A percentile compares a stretch with the other conserved stretches of the same genome.
These are phyloP conservation scores for Cladorrhinum sp. DNA, from an alignment of 2,329 filamentous ascomycete genomes.

Conservation along the genomic window DNA sequence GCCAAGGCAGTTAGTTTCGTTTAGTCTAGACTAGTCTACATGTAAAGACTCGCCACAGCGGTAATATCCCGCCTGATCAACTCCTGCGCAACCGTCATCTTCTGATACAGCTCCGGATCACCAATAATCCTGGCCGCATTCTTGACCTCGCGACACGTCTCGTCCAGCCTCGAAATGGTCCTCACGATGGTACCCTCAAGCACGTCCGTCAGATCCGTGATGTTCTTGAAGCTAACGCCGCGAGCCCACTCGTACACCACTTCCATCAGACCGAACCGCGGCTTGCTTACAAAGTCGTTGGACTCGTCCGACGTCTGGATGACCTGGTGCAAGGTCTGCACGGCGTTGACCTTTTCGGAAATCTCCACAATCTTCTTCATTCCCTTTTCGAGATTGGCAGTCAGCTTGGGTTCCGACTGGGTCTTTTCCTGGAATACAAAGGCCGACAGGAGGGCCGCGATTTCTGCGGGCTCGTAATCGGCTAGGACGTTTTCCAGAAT, in stretches of 20 bases:
- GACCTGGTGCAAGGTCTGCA: constrained; percentile 88
- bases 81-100: constrained; percentile 97
- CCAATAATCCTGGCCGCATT: constrained; percentile 94
- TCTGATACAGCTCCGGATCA: constrained; percentile 86
- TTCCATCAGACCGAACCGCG: constrained; percentile 90
- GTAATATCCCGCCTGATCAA: constrained; percentile 96
- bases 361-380: constrained; percentile 84
- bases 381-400: constrained; percentile 75
- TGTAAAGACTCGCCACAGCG: constrained; percentile 82
- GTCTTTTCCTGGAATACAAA: constrained; percentile 99
- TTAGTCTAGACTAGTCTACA: no score
- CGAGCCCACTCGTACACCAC: constrained; percentile 98
- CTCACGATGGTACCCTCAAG: constrained; percentile 96
- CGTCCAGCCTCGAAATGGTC: constrained; percentile 88
- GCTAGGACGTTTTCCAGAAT: constrained; percentile 96
- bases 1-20: no score
- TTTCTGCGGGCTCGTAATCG: constrained; percentile 93
- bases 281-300: constrained; percentile 84
- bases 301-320: constrained; percentile 85
- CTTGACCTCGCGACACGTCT: constrained; percentile 96
- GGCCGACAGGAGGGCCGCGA: constrained; percentile 85
- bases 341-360: constrained; percentile 85
- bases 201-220: constrained; percentile 92
- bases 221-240: constrained; percentile 97
- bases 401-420: constrained; percentile 73